phyloP scores from a whole-genome alignment of 2,329 filamentous ascomycete genomes.

The Macrophomina tecta region DNA sequence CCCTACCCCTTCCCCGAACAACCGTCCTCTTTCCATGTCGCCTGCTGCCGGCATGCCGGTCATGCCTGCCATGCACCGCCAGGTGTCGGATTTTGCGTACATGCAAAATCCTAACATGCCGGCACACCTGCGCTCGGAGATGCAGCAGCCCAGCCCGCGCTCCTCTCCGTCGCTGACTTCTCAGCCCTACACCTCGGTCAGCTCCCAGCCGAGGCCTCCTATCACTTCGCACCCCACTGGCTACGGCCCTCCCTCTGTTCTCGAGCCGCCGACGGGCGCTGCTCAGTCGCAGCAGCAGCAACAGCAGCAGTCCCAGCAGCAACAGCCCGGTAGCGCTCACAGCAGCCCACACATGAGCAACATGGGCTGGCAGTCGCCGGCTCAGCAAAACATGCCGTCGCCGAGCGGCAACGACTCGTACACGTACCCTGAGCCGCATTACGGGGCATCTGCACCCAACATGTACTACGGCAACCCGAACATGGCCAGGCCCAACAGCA shows the following conservation, averaged over 20 bases:
- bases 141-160: conserved; percentile 72
- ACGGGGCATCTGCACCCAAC: conserved; percentile 64
- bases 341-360: conserved; percentile 86
- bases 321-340: conserved; percentile 71
- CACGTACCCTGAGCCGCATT: conserved; percentile 77
- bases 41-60: conserved; percentile 76
- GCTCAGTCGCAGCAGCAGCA: conserved; percentile 78
- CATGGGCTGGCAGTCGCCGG: conserved; percentile 86
- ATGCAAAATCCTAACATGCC: conserved; percentile 81
- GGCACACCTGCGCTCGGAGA: conserved; percentile 78
- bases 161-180: conserved; percentile 68
- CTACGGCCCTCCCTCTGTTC: conserved; percentile 82
- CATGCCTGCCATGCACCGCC: conserved; percentile 71
- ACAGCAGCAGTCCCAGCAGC: conserved; percentile 75
- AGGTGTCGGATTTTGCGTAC: conserved; percentile 73
- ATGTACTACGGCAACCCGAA: conserved; percentile 75
- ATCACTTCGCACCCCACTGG: conserved; percentile 84
- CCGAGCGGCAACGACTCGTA: conserved; percentile 74
- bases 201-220: conserved; percentile 57
- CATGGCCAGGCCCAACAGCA: conserved; percentile 75
- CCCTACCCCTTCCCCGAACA: conserved; percentile 82
- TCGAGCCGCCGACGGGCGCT: conserved; percentile 73
- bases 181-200: conserved; percentile 66
- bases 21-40: conserved; percentile 79
- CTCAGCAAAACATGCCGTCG: conserved; percentile 73